Percentiles rank a stretch among this genome's conserved stretches.
These are phyloP conservation scores for Centaurea solstitialis DNA, from an alignment of 129 eudicot species.

Conservation along the genomic window DNA sequence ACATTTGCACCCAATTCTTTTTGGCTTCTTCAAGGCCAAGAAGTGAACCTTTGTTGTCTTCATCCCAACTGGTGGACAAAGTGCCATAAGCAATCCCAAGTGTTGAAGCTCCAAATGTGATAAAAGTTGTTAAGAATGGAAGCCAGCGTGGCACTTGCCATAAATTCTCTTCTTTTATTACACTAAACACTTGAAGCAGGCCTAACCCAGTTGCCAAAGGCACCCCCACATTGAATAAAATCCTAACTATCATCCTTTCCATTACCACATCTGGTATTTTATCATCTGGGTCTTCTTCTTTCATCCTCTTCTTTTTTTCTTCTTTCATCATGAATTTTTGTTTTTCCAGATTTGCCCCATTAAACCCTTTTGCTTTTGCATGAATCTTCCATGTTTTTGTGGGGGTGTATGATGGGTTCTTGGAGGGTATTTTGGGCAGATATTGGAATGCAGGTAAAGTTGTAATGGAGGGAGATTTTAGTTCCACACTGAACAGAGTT, in stretches of 20 bases:
- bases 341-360: constrained; percentile 22
- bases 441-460: constrained; percentile 22
- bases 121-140: constrained; percentile 61
- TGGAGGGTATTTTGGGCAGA: constrained; percentile 14
- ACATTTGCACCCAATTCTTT: constrained; percentile 83
- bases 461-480: constrained; percentile 31
- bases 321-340: constrained; percentile 9
- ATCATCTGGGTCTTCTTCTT: constrained; percentile 65
- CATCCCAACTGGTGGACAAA: constrained; percentile 87
- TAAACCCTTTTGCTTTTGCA: constrained; percentile 78
- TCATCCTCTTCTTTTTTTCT: constrained; percentile 22
- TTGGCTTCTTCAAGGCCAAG: constrained; percentile 77
- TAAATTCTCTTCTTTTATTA: constrained; percentile 44
- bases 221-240: constrained; percentile 58
- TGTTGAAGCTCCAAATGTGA: constrained; percentile 75
- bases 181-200: constrained; percentile 46
- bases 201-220: constrained; percentile 65
- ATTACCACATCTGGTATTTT: constrained; percentile 64
- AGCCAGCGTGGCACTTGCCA: constrained; percentile 83
- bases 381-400: constrained; percentile 44
- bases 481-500: constrained; percentile 39
- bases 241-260: constrained; percentile 68
- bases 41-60: constrained; percentile 59
- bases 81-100: constrained; percentile 87
- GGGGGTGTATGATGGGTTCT: constrained; percentile 29